Evolutionary conservation across 257 asterid species (phyloP).

Genomic region (Primulina huaijiensis): DNA sequence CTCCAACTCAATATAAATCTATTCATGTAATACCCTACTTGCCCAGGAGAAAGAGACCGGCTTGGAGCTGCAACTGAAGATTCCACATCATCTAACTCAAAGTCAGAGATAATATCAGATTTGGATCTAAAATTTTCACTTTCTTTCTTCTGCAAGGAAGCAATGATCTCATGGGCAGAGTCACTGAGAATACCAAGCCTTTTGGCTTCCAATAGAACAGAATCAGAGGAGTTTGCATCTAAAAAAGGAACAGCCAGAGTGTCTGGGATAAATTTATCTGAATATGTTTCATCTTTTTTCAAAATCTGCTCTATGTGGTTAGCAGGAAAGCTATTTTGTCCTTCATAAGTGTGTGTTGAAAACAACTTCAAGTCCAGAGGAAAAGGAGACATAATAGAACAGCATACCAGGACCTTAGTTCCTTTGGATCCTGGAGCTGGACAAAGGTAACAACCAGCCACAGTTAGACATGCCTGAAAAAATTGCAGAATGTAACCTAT

Average conservation of each 20-base stretch:
- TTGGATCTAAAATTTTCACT: conserved; percentile 44
- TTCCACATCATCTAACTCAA: conserved; percentile 27
- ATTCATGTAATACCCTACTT: conserved; percentile 73
- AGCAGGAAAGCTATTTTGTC: conserved; percentile 26
- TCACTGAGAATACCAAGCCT: conserved; percentile 55
- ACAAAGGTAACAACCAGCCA: conserved; percentile 84
- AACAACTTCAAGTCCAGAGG: conserved; percentile 39
- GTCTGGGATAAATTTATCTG: conserved; percentile 33
- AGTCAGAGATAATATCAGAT: conserved; percentile 32
- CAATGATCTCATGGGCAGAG: conserved; percentile 47
- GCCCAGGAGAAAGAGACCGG: conserved; percentile 42
- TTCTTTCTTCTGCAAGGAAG: conserved; percentile 62
- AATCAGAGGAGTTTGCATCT: conserved; percentile 47
- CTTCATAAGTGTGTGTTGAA: conserved; percentile 19
- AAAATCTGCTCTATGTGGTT: conserved; percentile 50
- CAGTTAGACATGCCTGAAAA: conserved; percentile 70
- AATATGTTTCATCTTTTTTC: conserved; percentile 31
- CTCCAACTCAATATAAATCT: conserved; percentile 67
- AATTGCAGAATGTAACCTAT: conserved; percentile 22
- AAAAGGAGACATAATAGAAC: conserved; percentile 43
- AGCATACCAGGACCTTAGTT: conserved; percentile 58
- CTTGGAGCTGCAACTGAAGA: conserved; percentile 23
- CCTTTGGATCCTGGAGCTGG: conserved; percentile 98
- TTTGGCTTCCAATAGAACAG: conserved; percentile 59
- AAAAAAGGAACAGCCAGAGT: conserved; percentile 38